phyloP scores from a whole-genome alignment of 1,284 basidiomycete species.

The Ustilago cynodontis region DNA sequence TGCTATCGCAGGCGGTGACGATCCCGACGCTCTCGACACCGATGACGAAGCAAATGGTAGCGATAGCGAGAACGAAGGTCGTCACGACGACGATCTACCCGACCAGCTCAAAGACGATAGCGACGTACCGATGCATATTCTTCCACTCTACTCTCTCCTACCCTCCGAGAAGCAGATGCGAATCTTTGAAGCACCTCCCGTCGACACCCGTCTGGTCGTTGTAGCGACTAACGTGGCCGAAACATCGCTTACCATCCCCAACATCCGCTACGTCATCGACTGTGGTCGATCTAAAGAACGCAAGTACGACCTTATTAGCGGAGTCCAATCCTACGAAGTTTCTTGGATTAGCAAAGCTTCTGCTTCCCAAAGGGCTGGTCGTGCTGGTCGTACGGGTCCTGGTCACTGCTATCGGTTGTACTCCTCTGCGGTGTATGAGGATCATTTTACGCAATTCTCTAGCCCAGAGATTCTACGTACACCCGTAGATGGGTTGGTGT shows the following conservation, averaged over 20 bases:
- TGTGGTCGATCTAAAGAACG: conserved; percentile 87
- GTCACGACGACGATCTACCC: conserved; percentile 59
- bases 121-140: conserved; percentile 73
- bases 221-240: conserved; percentile 84
- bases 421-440: conserved; percentile 84
- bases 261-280: conserved; percentile 82
- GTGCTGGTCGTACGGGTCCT: conserved; percentile 82
- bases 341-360: conserved; percentile 83
- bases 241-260: conserved; percentile 82
- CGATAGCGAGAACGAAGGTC: conserved; percentile 26
- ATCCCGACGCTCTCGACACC: conserved; percentile 69
- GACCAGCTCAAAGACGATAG: conserved; percentile 56
- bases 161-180: conserved; percentile 81
- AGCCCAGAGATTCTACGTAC: conserved; percentile 93
- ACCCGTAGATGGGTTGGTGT: conserved; percentile 94
- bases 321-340: conserved; percentile 80
- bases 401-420: conserved; percentile 84
- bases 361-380: conserved; percentile 79
- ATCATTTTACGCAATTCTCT: conserved; percentile 88
- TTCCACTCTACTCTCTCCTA: conserved; percentile 81
- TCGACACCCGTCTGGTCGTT: conserved; percentile 78
- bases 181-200: conserved; percentile 78
- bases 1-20: conserved; percentile 68
- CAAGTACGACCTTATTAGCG: conserved; percentile 75
- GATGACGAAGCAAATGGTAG: conserved; percentile 51